These are phyloP conservation scores for Gigaspora rosea DNA, from an alignment of 192 early-diverging fungal genomes.

Conservation along the genomic window DNA sequence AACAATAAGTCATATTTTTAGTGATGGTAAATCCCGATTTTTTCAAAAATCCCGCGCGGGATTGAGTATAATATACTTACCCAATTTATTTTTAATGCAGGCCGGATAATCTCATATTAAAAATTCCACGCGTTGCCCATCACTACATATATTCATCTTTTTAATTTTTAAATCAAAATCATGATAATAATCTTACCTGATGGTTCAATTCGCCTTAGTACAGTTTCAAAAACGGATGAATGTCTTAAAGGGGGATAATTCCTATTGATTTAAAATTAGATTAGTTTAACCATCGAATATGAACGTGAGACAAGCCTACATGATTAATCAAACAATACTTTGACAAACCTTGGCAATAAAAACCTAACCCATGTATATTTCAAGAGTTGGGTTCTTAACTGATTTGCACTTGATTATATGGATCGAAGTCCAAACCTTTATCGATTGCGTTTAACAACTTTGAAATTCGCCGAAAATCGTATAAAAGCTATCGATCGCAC, in stretches of 20 bases:
- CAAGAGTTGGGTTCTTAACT: conserved; percentile 21
- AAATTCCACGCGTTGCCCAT: too few relatives aligned
- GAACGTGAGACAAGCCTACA: too few relatives aligned
- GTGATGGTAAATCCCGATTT: too few relatives aligned
- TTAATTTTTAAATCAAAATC: background rate
- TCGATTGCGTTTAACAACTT: background rate
- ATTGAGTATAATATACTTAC: too few relatives aligned
- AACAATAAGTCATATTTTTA: too few relatives aligned
- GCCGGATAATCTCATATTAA: too few relatives aligned
- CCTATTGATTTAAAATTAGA: background rate
- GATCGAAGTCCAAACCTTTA: conserved; percentile 24
- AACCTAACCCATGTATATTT: conserved; percentile 15
- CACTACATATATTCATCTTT: too few relatives aligned
- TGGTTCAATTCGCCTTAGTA: conserved; percentile 4
- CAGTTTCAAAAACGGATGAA: background rate
- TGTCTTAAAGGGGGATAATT: conserved; percentile 18
- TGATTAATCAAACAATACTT: too few relatives aligned
- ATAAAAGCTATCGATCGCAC: conserved; percentile 1
- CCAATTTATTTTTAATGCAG: too few relatives aligned
- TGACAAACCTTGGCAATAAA: background rate
- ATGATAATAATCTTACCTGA: background rate
- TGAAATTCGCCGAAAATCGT: conserved; percentile 3
- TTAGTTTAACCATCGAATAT: background rate
- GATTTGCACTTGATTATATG: conserved; percentile 4
- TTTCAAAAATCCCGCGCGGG: too few relatives aligned